Evolutionary conservation across 2,329 filamentous ascomycete genomes (phyloP), one percentile per base, ranked within the genome.

Genomic region (Fusarium camptoceras): DNA sequence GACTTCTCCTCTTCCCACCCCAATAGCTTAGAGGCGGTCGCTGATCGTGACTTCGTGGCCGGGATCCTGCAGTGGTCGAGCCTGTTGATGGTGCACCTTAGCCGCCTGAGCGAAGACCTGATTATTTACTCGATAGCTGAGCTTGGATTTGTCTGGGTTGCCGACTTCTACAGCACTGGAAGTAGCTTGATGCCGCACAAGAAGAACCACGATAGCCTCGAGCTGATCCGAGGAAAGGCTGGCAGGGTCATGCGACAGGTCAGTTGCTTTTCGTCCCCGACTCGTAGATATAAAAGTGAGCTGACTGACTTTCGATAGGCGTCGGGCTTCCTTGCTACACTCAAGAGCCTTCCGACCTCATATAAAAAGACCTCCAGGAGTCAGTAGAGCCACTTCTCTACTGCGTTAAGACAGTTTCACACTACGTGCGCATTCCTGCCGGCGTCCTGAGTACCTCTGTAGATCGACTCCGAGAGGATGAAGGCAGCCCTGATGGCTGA

Each of bases 1-100:
- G 30, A 31, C 30, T 31, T 31, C 30, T 31, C 30, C 14, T 31
- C 14, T 0, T 4, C 0, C 14, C 30, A 31, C 7, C 30, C 2
- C 0, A 30, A 30, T 8, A 30, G 28, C 6, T 2, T 31, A 1
- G 30, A 12, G 0, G 30, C 30, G 0, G 30, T 31, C 3, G 5
- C 31, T 3, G 31, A 34, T 10, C 31, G 31, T 4, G 31, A 37
- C 9, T 37, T 37, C 31, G 31, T 37, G 16, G 31, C 31, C 2
- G 31, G 18, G 31, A 37, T 37, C 31, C 31, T 37, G 16, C 31
- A 37, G 31, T 37, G 31, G 31, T 37, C 31, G 31, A n/a, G 31
- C 31, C 2, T 37, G 16, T 9, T 37, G 31, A 18, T 37, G 31
- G 31, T n/a, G 16, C 16, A 37, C 3, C 16, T 37, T 4, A 37